Base-by-base conservation (phyloP, 257 asterid species). In the Cinchona pubescens region DNA sequence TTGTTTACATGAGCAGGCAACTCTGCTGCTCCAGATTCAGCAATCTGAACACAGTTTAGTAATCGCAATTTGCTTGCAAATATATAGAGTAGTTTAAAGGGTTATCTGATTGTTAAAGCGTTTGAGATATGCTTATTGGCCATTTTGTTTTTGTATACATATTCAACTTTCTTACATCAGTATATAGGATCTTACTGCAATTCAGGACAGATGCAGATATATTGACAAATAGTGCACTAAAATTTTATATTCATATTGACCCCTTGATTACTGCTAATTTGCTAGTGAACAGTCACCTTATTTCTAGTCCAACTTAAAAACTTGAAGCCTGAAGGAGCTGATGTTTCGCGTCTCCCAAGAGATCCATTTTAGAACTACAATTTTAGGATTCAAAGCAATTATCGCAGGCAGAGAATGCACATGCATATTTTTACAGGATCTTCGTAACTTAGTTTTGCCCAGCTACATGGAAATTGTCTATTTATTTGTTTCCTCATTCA, bases 21-120 rank as follows among this genome's bases (percentile, higher is more conserved):
- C 73, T 69, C 74, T 23, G 72, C 82, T 73, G 82, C 79, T 69
- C 65, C 79, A 48, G 19, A 68, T 58, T 60, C 70, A 21, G 49
- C 60, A 5, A 42, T 30, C 56, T 18, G 49, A 51, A 38, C 45
- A 67, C 25, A 32, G 9, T 27, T 45, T 43, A 35, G 78, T 43
- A 21, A 48, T 64, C 49, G 55, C 63, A 32, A 55, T 43, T 53
- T 25, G 23, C 29, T 40, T 42, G 72, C 70, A 69, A 67, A 30
- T 51, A 59, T 65, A 11, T 67, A 45, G 46, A 53, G 37, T n/a
- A 10, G 75, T 23, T 25, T 71, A 34, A 32, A 34, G 0, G 23
- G 42, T 30, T 32, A n/a, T 30, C 13, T 14, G 5, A 62, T 16
- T 62, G 25, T 62, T 62, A 18, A 62, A 62, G 68, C 43, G 16